Conservation (phyloP, 306 rosid species). For the Erythrophleum fordii region DNA sequence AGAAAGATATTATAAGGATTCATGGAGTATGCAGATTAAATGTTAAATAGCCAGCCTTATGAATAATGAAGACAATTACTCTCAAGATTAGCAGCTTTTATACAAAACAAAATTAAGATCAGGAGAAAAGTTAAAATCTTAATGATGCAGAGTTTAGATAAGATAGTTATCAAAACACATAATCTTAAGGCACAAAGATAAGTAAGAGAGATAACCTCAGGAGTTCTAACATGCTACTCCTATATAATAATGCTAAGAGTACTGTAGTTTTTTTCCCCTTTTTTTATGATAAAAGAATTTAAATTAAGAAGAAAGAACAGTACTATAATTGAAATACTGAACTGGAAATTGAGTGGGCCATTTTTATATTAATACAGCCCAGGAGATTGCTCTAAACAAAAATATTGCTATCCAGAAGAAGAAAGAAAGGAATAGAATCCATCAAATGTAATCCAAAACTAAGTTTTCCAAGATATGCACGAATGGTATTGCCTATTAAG, state of each 20-base stretch:
- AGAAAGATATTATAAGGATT: neutral
- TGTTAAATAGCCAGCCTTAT: constrained; percentile 3
- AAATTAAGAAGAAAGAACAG: neutral
- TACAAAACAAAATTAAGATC: constrained; percentile 2
- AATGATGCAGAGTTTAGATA: neutral
- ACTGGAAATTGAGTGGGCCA: constrained; percentile 18
- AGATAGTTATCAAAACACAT: constrained; percentile 2
- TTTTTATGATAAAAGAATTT: neutral
- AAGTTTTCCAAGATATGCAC: neutral
- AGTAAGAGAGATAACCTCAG: neutral
- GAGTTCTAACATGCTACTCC: neutral
- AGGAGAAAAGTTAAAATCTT: neutral
- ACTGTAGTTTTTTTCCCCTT: neutral
- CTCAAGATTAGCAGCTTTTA: neutral
- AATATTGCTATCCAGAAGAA: constrained; percentile 17
- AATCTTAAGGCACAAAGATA: neutral
- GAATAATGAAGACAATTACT: constrained; percentile 12
- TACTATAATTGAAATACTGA: neutral
- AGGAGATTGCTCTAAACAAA: constrained; percentile 6
- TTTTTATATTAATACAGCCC: neutral
- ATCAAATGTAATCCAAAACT: neutral
- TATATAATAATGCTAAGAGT: neutral
- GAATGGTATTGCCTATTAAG: neutral
- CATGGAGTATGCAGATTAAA: constrained; percentile 16
- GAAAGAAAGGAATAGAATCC: constrained; percentile 7